Evolutionary conservation across 257 asterid species (phyloP).

Genomic region (Paraleonurus japonicus): DNA sequence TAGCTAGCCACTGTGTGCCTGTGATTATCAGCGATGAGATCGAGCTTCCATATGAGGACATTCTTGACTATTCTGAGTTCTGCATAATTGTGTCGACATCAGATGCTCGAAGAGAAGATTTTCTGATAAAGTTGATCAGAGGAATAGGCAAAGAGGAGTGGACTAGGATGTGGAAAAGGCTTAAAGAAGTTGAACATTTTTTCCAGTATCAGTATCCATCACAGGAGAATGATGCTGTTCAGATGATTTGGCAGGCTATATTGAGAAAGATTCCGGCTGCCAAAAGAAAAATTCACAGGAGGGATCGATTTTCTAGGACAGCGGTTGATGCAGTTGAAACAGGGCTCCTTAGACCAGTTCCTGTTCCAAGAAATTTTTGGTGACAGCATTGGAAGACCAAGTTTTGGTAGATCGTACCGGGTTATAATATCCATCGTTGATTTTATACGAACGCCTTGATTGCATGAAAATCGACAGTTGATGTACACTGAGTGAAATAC

Average conservation of each 20-base stretch:
- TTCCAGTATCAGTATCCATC: slow-evolving; percentile 66
- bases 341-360: slow-evolving; percentile 22
- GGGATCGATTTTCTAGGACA: slow-evolving; percentile 32
- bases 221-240: slow-evolving; percentile 57
- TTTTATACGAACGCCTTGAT: not conserved
- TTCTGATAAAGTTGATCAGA: slow-evolving; percentile 49
- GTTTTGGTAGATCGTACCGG: not conserved
- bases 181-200: slow-evolving; percentile 49
- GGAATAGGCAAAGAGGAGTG: slow-evolving; percentile 51
- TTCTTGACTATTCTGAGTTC: slow-evolving; percentile 67
- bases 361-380: slow-evolving; percentile 60
- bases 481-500: not conserved
- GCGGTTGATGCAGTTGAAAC: slow-evolving; percentile 25
- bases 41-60: slow-evolving; percentile 77
- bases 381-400: not conserved
- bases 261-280: slow-evolving; percentile 54
- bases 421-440: not conserved
- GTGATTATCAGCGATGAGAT: slow-evolving; percentile 72
- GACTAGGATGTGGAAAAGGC: slow-evolving; percentile 67
- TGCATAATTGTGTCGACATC: slow-evolving; percentile 50
- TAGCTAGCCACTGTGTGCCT: slow-evolving; percentile 80
- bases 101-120: slow-evolving; percentile 54
- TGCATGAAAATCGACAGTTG: not conserved
- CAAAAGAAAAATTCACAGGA: slow-evolving; percentile 39
- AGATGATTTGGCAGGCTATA: slow-evolving; percentile 76